phyloP scores from a whole-genome alignment of 2,329 filamentous ascomycete genomes.

The Leptographium wingfieldii region DNA sequence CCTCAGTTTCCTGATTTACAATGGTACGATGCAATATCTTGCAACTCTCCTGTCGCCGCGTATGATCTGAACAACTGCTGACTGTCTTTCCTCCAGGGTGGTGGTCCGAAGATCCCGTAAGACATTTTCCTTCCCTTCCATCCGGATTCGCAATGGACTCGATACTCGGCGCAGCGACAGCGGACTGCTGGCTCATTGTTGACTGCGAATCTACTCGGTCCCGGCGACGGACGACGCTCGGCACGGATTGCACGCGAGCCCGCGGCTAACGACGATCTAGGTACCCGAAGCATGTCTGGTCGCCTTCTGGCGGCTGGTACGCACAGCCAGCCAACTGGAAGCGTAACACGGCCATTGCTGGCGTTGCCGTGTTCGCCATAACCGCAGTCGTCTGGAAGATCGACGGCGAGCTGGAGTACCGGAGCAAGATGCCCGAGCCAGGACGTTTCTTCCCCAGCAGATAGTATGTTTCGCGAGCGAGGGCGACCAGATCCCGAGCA shows the following conservation, averaged over 20 bases:
- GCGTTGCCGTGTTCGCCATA: constrained; percentile 40
- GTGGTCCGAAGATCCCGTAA: constrained; percentile 56
- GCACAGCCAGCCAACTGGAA: constrained; percentile 91
- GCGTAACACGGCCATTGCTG: constrained; percentile 53
- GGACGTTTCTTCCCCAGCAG: constrained; percentile 74
- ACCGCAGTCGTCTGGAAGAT: constrained; percentile 53
- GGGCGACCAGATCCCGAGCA: too few species aligned
- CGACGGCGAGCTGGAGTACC: constrained; percentile 61
- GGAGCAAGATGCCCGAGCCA: constrained; percentile 66
- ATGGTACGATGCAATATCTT: background rate
- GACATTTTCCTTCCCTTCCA: constrained; percentile 14
- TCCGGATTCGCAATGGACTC: background rate
- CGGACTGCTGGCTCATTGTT: background rate
- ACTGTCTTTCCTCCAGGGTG: constrained; percentile 43
- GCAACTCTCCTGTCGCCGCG: background rate
- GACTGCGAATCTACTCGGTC: background rate
- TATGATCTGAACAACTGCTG: constrained; percentile 19
- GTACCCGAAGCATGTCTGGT: constrained; percentile 99
- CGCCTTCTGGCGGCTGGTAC: constrained; percentile 96
- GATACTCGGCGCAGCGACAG: background rate
- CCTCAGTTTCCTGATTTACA: background rate
- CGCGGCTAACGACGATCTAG: constrained; percentile 28
- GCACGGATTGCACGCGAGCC: background rate
- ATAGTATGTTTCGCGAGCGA: constrained; percentile 45
- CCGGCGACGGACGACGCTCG: background rate